Base-by-base conservation (phyloP, 2,329 filamentous ascomycete genomes). In the Alternaria alternata region DNA sequence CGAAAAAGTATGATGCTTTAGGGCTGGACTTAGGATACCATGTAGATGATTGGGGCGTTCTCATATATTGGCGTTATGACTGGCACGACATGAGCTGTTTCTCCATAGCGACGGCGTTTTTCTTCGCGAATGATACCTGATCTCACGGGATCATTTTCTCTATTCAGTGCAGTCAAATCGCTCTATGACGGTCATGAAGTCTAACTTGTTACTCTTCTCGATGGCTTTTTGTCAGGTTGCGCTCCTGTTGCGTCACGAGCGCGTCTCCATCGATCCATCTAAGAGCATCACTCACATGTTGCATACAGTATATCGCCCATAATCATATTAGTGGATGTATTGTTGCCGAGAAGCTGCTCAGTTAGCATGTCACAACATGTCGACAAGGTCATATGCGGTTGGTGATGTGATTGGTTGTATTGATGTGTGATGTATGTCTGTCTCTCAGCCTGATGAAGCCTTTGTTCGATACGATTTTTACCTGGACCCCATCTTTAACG, bases 1-100 rank as follows among this genome's bases (percentile, higher is more conserved):
- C 69, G 79, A 61, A 77, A 79, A 67, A 81, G 79, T 64, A 81
- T 80, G 79, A 74, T 81, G 76, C 59, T 81, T 46, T 80, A 65
- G 72, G 59, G 47, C 39, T 32, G 28, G 26, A 28, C 32, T 47
- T 36, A n/a, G 47, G 48, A 28, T 53, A 41, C 43, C 24, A 62
- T 57, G 48, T 47, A 43, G 22, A 51, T 36, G 34, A 52, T 28
- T n/a, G 44, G 20, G 12, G 54, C 26, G 32, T 61, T 53, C 26
- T 41, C 5, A 46, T 38, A 24, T 38, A 49, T 16, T 8, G 46
- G 46, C 46, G 32, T 49, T 26, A n/a, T 49, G 32, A 5, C 18
- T 22, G 30, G 46, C 16, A 49, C 22, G 32, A 26, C 46, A 38
- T 49, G 46, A 49, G 46, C 32, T 16, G 5, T 36, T 49, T 49